These are phyloP conservation scores for Penicillium capsulatum DNA, from an alignment of 2,329 filamentous ascomycete species.

Conservation along the genomic window DNA sequence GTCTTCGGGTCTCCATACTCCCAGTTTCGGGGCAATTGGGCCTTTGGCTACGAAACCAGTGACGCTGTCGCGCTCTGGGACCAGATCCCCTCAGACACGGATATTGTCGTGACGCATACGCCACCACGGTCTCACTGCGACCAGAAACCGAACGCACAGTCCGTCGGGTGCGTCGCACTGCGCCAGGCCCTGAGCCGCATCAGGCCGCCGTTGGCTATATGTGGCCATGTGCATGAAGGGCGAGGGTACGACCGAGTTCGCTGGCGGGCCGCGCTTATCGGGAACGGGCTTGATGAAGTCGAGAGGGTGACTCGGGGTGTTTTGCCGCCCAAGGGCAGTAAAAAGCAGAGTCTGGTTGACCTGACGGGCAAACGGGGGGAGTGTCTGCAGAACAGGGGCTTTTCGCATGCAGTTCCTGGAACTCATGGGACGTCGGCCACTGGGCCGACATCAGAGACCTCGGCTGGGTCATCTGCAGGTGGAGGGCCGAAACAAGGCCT, in stretches of 20 bases:
- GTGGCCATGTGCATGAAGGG: slow-evolving; percentile 57
- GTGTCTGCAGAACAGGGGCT: slow-evolving; percentile 32
- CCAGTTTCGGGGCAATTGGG: slow-evolving; percentile 47
- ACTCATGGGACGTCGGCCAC: slow-evolving; percentile 1
- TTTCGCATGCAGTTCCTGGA: slow-evolving; percentile 7
- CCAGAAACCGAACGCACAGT: slow-evolving; percentile 23
- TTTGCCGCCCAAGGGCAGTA: slow-evolving; percentile 46
- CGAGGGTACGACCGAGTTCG: slow-evolving; percentile 51
- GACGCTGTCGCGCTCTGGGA: slow-evolving; percentile 47
- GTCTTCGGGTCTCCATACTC: slow-evolving; percentile 59
- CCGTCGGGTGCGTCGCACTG: slow-evolving; percentile 50
- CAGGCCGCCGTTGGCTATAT: slow-evolving; percentile 51
- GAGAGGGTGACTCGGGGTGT: slow-evolving; percentile 17
- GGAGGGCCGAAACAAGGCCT: slow-evolving; percentile 3
- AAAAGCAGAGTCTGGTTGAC: slow-evolving; percentile 54
- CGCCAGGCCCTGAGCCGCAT: slow-evolving; percentile 43
- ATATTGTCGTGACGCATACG: slow-evolving; percentile 56
- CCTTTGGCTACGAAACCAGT: slow-evolving; percentile 51
- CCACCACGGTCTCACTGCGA: slow-evolving; percentile 52
- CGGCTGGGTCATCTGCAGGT: slow-evolving; percentile 6
- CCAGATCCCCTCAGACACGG: slow-evolving; percentile 48
- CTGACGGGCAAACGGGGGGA: slow-evolving; percentile 43
- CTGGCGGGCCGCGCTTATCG: slow-evolving; percentile 37
- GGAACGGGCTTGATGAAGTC: slow-evolving; percentile 2
- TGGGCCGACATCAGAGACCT: slow-evolving; percentile 5